phyloP scores from a whole-genome alignment of 1,284 basidiomycete genomes.

The Rhodotorula sp. region DNA sequence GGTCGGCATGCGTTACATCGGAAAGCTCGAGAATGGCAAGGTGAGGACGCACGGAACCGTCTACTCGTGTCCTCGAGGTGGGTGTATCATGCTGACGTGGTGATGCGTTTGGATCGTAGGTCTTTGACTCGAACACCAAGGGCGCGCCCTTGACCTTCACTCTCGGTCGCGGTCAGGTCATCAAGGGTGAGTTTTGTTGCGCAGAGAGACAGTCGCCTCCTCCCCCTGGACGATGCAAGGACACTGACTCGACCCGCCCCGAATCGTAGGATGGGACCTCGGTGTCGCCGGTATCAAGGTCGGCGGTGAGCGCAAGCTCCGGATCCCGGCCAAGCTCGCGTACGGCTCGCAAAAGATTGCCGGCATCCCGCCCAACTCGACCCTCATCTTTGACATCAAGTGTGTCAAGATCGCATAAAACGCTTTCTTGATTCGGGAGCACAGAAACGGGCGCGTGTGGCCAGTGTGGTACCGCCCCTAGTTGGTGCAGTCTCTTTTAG shows the following conservation, averaged over 20 bases:
- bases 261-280: slow-evolving; percentile 25
- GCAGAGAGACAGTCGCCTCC: not conserved
- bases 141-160: slow-evolving; percentile 52
- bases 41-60: not conserved
- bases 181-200: slow-evolving; percentile 73
- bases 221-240: no score
- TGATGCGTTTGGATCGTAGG: slow-evolving; percentile 15
- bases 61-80: not conserved
- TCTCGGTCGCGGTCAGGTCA: slow-evolving; percentile 83
- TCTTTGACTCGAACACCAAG: slow-evolving; percentile 84
- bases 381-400: slow-evolving; percentile 58
- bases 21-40: slow-evolving; percentile 80
- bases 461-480: not conserved
- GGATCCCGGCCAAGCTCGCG: slow-evolving; percentile 60
- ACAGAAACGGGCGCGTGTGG: not conserved
- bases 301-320: slow-evolving; percentile 81
- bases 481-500: no score
- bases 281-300: slow-evolving; percentile 88
- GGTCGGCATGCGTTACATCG: slow-evolving; percentile 84
- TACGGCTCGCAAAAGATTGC: slow-evolving; percentile 54
- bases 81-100: not conserved
- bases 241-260: no score
- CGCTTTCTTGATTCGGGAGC: not conserved
- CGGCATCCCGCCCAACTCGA: slow-evolving; percentile 55
- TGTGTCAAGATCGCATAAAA: slow-evolving; percentile 46